A percentile compares a stretch with the other conserved stretches of the same genome.
Evolutionary conservation across 2,329 filamentous ascomycete species (phyloP).

Genomic region (Biscogniauxia marginata): DNA sequence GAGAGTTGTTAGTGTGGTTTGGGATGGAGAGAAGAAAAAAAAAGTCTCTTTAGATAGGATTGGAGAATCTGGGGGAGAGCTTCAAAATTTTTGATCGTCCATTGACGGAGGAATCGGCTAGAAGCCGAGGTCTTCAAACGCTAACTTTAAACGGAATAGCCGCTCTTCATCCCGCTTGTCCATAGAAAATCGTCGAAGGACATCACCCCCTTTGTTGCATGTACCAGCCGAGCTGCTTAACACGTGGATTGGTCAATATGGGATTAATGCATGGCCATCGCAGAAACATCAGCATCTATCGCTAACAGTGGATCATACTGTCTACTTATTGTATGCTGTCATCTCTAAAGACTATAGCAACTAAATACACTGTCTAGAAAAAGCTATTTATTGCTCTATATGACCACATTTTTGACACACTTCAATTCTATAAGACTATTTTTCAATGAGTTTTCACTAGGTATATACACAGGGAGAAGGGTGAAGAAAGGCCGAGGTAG

Average conservation of each 20-base stretch:
- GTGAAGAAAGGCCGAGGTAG: too few species aligned
- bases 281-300: neutral
- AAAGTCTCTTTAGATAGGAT: conserved; percentile 13
- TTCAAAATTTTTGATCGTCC: conserved; percentile 35
- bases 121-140: conserved; percentile 26
- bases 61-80: conserved; percentile 29
- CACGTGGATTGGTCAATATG: neutral
- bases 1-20: conserved; percentile 14
- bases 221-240: neutral
- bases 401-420: too few species aligned
- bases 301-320: too few species aligned
- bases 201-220: neutral
- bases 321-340: too few species aligned
- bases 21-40: conserved; percentile 16
- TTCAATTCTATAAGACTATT: too few species aligned
- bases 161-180: conserved; percentile 10
- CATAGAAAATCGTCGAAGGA: conserved; percentile 36
- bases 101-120: conserved; percentile 26
- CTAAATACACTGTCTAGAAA: too few species aligned
- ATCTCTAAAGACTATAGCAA: too few species aligned
- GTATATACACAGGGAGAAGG: too few species aligned
- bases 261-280: neutral
- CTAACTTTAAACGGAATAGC: conserved; percentile 35
- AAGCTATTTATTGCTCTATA: too few species aligned
- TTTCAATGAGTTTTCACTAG: too few species aligned